phyloP scores from a whole-genome alignment of 148 eudicot genomes.

The Simmondsia chinensis region DNA sequence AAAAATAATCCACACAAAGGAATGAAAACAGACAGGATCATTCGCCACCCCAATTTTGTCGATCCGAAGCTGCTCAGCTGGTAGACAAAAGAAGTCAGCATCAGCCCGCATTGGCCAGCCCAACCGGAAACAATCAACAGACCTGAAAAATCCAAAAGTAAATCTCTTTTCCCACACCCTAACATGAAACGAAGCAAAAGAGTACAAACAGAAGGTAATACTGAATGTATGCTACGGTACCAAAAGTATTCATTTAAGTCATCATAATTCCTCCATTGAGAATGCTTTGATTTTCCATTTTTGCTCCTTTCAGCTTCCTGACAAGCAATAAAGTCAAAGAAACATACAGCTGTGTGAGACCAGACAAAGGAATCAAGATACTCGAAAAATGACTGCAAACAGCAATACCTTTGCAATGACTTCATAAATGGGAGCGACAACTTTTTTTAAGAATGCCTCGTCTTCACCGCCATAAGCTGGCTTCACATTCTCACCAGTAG shows the following conservation, averaged over 20 bases:
- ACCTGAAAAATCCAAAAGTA: conserved; percentile 39
- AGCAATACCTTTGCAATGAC: conserved; percentile 57
- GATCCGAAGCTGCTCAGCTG: conserved; percentile 13
- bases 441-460: conserved; percentile 74
- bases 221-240: conserved; percentile 25
- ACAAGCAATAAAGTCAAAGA: background rate
- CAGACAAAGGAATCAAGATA: background rate
- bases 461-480: conserved; percentile 97
- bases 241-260: conserved; percentile 97
- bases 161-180: background rate
- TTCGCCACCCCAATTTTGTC: conserved; percentile 58
- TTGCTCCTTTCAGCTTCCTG: conserved; percentile 90
- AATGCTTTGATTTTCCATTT: conserved; percentile 81
- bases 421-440: conserved; percentile 80
- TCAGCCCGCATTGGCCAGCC: conserved; percentile 99
- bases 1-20: no score
- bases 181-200: background rate
- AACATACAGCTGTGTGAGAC: background rate
- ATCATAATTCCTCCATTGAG: conserved; percentile 98
- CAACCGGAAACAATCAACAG: conserved; percentile 85
- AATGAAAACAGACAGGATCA: no score
- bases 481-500: conserved; percentile 86
- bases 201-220: background rate
- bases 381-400: conserved; percentile 1
- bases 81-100: conserved; percentile 74